These are phyloP conservation scores for Cyberlindnera veronae DNA, from an alignment of 805 yeast species.

Conservation along the genomic window DNA sequence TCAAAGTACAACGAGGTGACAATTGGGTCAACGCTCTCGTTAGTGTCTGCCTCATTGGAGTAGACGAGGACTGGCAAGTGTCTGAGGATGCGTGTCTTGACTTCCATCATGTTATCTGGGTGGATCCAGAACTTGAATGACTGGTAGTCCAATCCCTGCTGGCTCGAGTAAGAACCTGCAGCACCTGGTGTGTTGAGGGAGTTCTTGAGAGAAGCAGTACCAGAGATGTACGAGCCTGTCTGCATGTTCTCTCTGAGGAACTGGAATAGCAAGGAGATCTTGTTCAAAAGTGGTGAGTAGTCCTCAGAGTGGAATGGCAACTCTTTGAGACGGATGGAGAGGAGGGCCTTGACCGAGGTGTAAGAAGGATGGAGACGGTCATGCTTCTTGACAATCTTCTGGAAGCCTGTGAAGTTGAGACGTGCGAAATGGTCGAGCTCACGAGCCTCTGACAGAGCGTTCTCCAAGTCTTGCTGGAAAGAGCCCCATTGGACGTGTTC, in stretches of 20 bases:
- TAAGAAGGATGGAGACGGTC: constrained; percentile 85
- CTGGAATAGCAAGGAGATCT: constrained; percentile 76
- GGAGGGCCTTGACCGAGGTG: constrained; percentile 78
- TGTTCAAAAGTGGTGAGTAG: constrained; percentile 84
- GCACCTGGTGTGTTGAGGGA: constrained; percentile 11
- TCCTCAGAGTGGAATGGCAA: constrained; percentile 94
- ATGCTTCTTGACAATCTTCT: constrained; percentile 92
- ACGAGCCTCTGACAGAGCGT: constrained; percentile 67
- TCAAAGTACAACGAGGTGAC: constrained; percentile 89
- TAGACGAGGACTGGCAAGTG: constrained; percentile 90
- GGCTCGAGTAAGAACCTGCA: constrained; percentile 15
- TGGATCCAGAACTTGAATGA: constrained; percentile 94
- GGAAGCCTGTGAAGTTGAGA: constrained; percentile 90
- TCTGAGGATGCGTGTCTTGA: constrained; percentile 89
- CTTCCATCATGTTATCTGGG: constrained; percentile 96
- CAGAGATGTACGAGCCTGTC: constrained; percentile 26
- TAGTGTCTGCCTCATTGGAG: constrained; percentile 39
- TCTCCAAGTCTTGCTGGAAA: constrained; percentile 71
- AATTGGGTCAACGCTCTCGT: constrained; percentile 64
- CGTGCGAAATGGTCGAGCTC: constrained; percentile 89
- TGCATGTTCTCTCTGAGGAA: constrained; percentile 71
- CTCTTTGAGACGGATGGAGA: constrained; percentile 81
- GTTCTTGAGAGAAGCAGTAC: constrained; percentile 22
- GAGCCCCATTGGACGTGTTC: constrained; percentile 50
- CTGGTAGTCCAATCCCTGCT: constrained; percentile 39